These are phyloP conservation scores for Calonectria henricotiae DNA, from an alignment of 2,329 filamentous ascomycete genomes.

Conservation along the genomic window DNA sequence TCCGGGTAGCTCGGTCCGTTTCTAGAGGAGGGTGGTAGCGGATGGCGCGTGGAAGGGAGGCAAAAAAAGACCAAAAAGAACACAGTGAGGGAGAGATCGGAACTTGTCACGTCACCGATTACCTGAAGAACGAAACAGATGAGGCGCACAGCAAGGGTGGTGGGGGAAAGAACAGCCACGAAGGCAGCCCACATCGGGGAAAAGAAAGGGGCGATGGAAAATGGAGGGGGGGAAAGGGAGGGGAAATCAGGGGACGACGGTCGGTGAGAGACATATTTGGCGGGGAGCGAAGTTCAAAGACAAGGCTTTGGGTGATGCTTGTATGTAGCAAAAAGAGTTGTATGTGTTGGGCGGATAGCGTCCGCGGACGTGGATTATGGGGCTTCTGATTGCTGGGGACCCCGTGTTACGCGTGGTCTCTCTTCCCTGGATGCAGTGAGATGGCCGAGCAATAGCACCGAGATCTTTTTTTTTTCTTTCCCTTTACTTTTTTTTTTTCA, in stretches of 20 bases:
- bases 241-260: constrained; percentile 28
- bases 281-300: constrained; percentile 18
- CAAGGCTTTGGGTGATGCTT: constrained; percentile 14
- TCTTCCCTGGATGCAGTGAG: neutral
- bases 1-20: constrained; percentile 30
- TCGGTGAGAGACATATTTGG: constrained; percentile 34
- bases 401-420: constrained; percentile 27
- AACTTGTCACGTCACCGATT: constrained; percentile 20
- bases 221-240: neutral
- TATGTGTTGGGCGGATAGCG: constrained; percentile 27
- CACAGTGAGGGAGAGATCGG: constrained; percentile 7
- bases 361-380: constrained; percentile 28
- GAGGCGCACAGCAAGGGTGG: neutral
- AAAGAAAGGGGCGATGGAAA: constrained; percentile 4
- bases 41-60: neutral
- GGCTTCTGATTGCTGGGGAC: constrained; percentile 30
- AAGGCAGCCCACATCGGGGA: constrained; percentile 19
- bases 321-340: constrained; percentile 16
- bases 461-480: neutral
- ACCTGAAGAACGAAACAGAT: constrained; percentile 10
- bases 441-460: constrained; percentile 4
- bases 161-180: constrained; percentile 18
- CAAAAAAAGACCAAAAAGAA: neutral
- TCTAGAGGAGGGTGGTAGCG: neutral
- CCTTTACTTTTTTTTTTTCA: neutral